A percentile compares a stretch with the other conserved stretches of the same genome.
These are phyloP conservation scores for Posidonia australis DNA, from an alignment of 106 monocot genomes.

Conservation along the genomic window DNA sequence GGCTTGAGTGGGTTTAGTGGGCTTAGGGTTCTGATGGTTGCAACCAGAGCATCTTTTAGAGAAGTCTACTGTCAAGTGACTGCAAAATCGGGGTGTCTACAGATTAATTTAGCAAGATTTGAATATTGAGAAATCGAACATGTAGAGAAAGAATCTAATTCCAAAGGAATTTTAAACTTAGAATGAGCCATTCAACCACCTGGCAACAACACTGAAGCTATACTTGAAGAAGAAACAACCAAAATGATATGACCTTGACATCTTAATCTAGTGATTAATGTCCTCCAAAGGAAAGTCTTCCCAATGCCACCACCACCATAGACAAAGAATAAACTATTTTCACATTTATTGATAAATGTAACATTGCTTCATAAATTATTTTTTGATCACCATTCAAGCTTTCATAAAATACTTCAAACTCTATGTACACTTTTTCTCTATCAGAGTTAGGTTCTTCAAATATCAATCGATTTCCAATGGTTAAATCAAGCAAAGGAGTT, in stretches of 20 bases:
- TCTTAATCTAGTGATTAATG: background rate
- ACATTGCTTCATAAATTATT: background rate
- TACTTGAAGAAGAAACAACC: constrained; percentile 4
- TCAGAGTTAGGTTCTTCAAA: background rate
- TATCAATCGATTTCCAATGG: no score
- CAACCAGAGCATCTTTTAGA: no score
- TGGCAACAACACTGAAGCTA: constrained; percentile 11
- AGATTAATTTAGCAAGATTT: background rate
- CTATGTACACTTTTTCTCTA: background rate
- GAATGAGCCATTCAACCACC: constrained; percentile 17
- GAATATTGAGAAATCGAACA: background rate
- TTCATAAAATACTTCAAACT: background rate
- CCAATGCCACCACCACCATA: background rate
- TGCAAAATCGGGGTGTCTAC: no score
- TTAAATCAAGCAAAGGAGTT: no score
- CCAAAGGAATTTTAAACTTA: no score
- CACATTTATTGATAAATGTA: background rate
- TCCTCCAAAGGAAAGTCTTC: background rate
- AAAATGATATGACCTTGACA: background rate
- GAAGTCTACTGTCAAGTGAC: no score
- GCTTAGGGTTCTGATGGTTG: no score
- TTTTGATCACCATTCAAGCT: background rate
- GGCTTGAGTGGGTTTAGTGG: no score
- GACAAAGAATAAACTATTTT: no score
- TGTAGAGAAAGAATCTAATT: no score